phyloP scores from a whole-genome alignment of 2,329 filamentous ascomycete species.

The Diplocarpon rosae region DNA sequence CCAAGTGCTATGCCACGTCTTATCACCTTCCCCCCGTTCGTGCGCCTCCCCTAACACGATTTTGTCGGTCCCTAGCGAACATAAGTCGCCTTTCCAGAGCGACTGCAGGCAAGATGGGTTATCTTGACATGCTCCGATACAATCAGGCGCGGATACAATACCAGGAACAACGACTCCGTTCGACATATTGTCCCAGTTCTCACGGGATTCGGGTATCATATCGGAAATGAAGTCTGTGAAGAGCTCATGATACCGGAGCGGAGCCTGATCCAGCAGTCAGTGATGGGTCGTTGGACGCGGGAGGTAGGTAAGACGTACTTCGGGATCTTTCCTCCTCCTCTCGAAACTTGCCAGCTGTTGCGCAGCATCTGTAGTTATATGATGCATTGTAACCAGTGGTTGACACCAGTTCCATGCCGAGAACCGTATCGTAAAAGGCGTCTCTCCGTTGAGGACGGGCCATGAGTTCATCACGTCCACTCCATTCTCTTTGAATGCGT shows the following conservation, averaged over 20 bases:
- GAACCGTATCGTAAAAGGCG: constrained; percentile 38
- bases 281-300: neutral
- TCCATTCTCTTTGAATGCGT: constrained; percentile 36
- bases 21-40: neutral
- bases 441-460: constrained; percentile 45
- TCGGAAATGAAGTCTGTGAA: constrained; percentile 37
- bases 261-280: neutral
- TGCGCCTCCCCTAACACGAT: constrained; percentile 1
- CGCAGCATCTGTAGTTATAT: constrained; percentile 33
- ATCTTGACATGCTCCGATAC: constrained; percentile 36
- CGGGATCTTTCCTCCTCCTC: constrained; percentile 22
- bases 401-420: constrained; percentile 39
- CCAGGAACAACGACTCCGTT: neutral
- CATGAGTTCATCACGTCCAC: constrained; percentile 32
- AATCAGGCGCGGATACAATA: constrained; percentile 31
- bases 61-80: constrained; percentile 10
- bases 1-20: constrained; percentile 7
- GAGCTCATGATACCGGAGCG: constrained; percentile 33
- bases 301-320: neutral
- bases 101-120: constrained; percentile 27
- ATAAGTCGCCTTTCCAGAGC: constrained; percentile 10
- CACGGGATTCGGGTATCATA: constrained; percentile 26
- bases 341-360: constrained; percentile 35
- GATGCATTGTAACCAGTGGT: constrained; percentile 44
- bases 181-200: constrained; percentile 38